Conservation (phyloP, 495 filamentous ascomycete genomes). For the Podospora anserina region DNA sequence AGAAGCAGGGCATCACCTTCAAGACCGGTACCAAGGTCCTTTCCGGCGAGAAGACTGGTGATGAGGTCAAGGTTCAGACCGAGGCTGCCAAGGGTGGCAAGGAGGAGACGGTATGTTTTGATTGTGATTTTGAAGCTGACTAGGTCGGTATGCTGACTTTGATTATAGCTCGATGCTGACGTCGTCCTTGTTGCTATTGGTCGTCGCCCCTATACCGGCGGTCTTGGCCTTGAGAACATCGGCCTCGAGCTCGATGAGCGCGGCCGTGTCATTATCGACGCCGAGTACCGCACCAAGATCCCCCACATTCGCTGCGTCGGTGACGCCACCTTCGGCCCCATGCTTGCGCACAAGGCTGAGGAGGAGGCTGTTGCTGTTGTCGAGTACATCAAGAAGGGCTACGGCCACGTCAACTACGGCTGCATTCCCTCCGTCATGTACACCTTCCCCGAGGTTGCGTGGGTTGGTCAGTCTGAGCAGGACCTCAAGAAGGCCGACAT, state of each 20-base stretch:
- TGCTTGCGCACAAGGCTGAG: slow-evolving; percentile 99
- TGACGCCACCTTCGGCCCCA: slow-evolving; percentile 95
- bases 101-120: slow-evolving; percentile 68
- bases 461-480: slow-evolving; percentile 97
- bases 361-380: slow-evolving; percentile 93
- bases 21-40: slow-evolving; percentile 94
- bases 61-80: slow-evolving; percentile 71
- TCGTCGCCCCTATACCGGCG: slow-evolving; percentile 88
- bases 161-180: slow-evolving; percentile 78
- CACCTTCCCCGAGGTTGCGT: slow-evolving; percentile 96
- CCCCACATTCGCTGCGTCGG: slow-evolving; percentile 96
- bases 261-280: slow-evolving; percentile 93
- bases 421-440: slow-evolving; percentile 99
- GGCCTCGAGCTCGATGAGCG: slow-evolving; percentile 91
- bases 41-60: slow-evolving; percentile 71
- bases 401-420: slow-evolving; percentile 98
- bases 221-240: slow-evolving; percentile 88
- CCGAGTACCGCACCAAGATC: slow-evolving; percentile 95
- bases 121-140: slow-evolving; percentile 3
- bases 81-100: slow-evolving; percentile 97
- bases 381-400: slow-evolving; percentile 95
- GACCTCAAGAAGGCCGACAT: slow-evolving; percentile 86
- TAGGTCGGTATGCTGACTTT: slow-evolving; percentile 14
- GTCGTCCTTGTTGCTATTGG: slow-evolving; percentile 97
- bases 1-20: slow-evolving; percentile 98